Base-by-base conservation (phyloP, 1,139 yeast genomes). In the Yamadazyma trypodendri region DNA sequence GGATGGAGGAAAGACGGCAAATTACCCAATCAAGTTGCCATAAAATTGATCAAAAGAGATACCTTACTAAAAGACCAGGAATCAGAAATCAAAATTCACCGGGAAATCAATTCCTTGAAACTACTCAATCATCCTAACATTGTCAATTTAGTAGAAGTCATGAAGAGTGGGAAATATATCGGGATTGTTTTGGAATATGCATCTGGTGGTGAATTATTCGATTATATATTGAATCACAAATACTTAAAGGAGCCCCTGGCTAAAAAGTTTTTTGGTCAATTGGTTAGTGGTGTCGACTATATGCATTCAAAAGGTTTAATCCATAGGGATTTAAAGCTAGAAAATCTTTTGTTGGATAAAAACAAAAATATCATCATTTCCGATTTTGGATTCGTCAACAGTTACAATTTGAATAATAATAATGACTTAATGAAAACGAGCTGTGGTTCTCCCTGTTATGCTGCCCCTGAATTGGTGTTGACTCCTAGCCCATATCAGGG, bases 371-470 rank as follows among this genome's bases (percentile, higher is more conserved):
- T 86, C 44, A 75, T 85, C 40, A 83, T 85, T 41, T 80, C 89
- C 25, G 95, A 85, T 60, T 85, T 85, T 61, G 95, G 95, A 1
- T 92, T 92, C 64, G 98, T 95, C 31, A 92, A 92, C 63, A 83
- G 94, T 29, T 92, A 88, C 64, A 75, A 76, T 42, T 66, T 71
- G 24, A 75, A 73, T 23, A 32, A 31, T 7, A 75, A 75, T 48
- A 69, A 70, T 47, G 96, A 88, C 57, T 68, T 88, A 39, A 92
- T 92, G 98, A 84, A 83, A 58, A 92, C 98, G 1, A 81, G 92
- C 34, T 92, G 99, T 63, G 99, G 99, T 2, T 87, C 96, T 6
- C 98, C 98, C 0, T 90, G 98, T 61, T 92, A 92, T 61, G 97
- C 97, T 0, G 98, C 98, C 3, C 98, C 98, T 0, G 98, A 92